Base-by-base conservation (phyloP, 176 grass and related monocot species). In the Areca catechu region DNA sequence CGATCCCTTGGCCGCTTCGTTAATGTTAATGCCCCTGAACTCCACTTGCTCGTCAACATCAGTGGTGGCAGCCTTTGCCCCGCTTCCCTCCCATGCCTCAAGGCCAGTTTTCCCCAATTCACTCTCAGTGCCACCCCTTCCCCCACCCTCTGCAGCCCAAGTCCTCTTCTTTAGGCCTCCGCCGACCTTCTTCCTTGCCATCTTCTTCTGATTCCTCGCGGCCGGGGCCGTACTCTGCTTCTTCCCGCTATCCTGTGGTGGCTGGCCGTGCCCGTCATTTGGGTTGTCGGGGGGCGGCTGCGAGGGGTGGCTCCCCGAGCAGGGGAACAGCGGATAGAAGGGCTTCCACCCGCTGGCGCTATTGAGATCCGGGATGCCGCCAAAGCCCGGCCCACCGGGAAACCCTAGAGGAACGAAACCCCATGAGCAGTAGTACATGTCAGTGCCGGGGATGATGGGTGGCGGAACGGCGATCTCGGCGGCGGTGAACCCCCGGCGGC, bases 361-460 rank as follows among this genome's bases (percentile, higher is more conserved):
- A 24, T 30, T 81, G 73, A 96, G 16, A 75, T 96, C 82, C 20
- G 85, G 52, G 2, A 72, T 49, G 22, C 71, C 24, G 27, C 28
- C 51, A 10, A 67, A 20, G 28, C 5, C 37, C 25, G 50, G 51
- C 5, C 22, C 65, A 20, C 65, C 65, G 3, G 93, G 87, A 62
- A 88, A 92, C 1, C 87, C 93, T 62, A 98, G 70, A 0, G 93
- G 93, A 62, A 92, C 56, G 76, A 98, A 98, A 0, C 93, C 93
- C 93, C 93, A 98, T 0, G 87, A 63, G 55, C 81, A 92, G 69
- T 92, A 88, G 69, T 92, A 98, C 68, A 82, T 92, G 61, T 98
- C 52, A 16, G 87, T 98, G 54, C 84, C 93, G 0, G 87, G 93
- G 22, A 98, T 84, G 48, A 98, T 54, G 5, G 93, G 93, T 5